Evolutionary conservation across 805 yeast genomes (phyloP), one percentile per base, ranked within the genome.

Genomic region (Candida orba): DNA sequence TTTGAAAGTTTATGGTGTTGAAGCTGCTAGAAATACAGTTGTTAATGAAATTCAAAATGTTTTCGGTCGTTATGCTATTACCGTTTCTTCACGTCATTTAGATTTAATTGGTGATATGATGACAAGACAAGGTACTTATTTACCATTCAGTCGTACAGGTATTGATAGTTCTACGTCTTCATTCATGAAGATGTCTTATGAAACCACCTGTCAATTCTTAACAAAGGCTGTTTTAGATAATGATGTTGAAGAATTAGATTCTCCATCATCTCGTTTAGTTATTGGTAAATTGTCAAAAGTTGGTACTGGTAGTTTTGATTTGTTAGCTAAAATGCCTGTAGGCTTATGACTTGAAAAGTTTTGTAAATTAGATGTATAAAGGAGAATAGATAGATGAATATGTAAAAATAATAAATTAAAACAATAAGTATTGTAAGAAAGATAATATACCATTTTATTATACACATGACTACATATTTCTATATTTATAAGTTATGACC

Each of bases 81-180:
- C 89, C 47, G 99, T 93, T 47, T 84, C 93, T 44, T 71, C 79
- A 42, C 87, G 99, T 65, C 99, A 93, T 71, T 79, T 93, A 68
- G 99, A 93, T 62, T 78, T 93, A 64, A 83, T 93, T 65, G 99
- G 95, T 52, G 99, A 93, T 66, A 86, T 87, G 88, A 93, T 93
- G 99, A 93, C 99, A 6, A 81, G 99, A 67, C 98, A 93, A 67
- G 99, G 99, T 59, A 78, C 95, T 2, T 93, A 90, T 62, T 69
- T 91, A 62, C 96, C 99, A 23, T 93, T 93, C 74, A 90, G 88
- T 67, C 86, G 99, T 74, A 96, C 88, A 69, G 99, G 99, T 66
- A 90, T 95, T 63, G 98, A 93, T 64, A 77, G 95, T 2, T 79
- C 93, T 13, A 89, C 97, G 2, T 90, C 98, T 8, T 85, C 98